phyloP scores from a whole-genome alignment of 805 yeast species.

The Yamadazyma akitaensis region DNA sequence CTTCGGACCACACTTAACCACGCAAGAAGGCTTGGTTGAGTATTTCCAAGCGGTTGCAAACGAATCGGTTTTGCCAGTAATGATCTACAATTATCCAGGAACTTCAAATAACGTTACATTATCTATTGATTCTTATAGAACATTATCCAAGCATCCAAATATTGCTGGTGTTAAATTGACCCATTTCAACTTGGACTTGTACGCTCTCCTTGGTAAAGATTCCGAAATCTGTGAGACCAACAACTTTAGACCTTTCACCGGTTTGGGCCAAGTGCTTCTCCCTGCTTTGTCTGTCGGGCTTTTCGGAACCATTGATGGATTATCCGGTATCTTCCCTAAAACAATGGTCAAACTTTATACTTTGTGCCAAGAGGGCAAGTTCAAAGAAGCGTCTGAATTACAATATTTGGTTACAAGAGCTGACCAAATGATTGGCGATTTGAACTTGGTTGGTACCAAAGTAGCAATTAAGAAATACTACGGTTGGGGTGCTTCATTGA shows the following conservation, averaged over 20 bases:
- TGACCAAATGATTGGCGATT: conserved; percentile 25
- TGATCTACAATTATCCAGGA: conserved; percentile 38
- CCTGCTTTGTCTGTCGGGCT: conserved; percentile 24
- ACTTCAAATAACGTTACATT: conserved; percentile 30
- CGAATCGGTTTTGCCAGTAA: conserved; percentile 29
- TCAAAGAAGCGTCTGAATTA: conserved; percentile 19
- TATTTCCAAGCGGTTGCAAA: conserved; percentile 30
- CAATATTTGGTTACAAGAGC: conserved; percentile 20
- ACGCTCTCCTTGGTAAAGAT: conserved; percentile 19
- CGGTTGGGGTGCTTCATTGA: conserved; percentile 22
- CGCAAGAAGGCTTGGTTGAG: conserved; percentile 30
- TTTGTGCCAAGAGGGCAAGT: conserved; percentile 15
- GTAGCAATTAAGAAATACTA: conserved; percentile 17
- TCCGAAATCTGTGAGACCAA: conserved; percentile 10
- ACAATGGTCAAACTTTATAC: conserved; percentile 17
- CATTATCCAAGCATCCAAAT: conserved; percentile 28
- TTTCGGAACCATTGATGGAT: conserved; percentile 24
- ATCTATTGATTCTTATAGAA: conserved; percentile 20
- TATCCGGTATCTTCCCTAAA: conserved; percentile 23
- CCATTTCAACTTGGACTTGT: conserved; percentile 21
- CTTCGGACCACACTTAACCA: conserved; percentile 29
- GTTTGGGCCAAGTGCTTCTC: conserved; percentile 23
- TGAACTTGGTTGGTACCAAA: conserved; percentile 31
- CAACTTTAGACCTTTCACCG: conserved; percentile 23
- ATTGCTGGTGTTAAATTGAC: conserved; percentile 34